Conservation (phyloP, 2,329 filamentous ascomycete species). For the Xylariaceae sp. region DNA sequence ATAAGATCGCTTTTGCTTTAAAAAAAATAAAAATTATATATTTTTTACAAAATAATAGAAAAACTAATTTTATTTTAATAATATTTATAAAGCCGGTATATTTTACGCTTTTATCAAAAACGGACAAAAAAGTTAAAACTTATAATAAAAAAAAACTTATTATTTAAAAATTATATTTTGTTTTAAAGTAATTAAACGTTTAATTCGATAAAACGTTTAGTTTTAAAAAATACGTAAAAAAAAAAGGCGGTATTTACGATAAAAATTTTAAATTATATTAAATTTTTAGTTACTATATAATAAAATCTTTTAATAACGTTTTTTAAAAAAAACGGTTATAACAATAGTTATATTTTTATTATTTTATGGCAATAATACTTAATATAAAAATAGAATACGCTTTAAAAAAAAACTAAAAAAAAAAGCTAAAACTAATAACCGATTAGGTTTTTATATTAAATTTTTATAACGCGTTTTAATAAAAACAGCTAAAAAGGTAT, state of each 20-base stretch:
- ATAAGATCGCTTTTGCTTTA: slow-evolving; percentile 1
- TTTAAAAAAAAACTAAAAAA: slow-evolving; percentile 1
- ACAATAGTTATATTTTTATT: not conserved
- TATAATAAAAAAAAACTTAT: no score
- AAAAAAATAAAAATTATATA: slow-evolving; percentile 9
- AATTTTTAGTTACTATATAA: not conserved
- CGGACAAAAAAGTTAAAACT: not conserved
- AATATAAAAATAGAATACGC: not conserved
- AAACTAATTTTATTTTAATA: not conserved
- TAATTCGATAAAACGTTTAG: slow-evolving; percentile 2
- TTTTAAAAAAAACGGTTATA: slow-evolving; percentile 3
- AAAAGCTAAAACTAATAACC: not conserved
- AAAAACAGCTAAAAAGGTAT: not conserved
- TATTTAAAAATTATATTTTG: no score
- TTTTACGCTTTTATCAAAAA: not conserved
- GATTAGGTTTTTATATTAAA: not conserved
- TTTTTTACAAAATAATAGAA: not conserved
- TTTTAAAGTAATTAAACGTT: not conserved
- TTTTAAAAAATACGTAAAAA: slow-evolving; percentile 5
- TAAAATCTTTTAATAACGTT: not conserved
- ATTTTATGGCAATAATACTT: slow-evolving; percentile 4
- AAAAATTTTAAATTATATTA: slow-evolving; percentile 6
- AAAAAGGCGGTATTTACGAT: not conserved
- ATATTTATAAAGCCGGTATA: not conserved
- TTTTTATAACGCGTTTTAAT: not conserved